Conservation (phyloP, 2,329 filamentous ascomycete genomes). For the Lasiodiplodia theobromae region DNA sequence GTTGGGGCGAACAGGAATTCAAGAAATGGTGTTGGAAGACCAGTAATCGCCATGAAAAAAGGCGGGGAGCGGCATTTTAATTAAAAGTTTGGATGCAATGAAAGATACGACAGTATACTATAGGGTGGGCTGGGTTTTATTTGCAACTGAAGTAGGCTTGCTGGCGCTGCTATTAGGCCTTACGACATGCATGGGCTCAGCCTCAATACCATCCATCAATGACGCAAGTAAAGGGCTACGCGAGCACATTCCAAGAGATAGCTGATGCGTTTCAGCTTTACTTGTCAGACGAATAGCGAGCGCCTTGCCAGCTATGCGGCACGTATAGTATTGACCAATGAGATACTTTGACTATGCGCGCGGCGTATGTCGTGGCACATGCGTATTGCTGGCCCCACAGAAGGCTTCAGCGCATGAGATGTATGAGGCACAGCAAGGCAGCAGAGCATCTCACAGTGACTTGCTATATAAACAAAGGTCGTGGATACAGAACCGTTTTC, state of each 20-base stretch:
- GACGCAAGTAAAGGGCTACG: background rate
- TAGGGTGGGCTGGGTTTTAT: too few species aligned
- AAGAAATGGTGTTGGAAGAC: slow-evolving; percentile 1
- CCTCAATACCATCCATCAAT: background rate
- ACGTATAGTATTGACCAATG: background rate
- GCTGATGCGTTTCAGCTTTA: background rate
- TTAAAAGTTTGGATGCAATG: background rate
- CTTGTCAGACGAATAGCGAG: background rate
- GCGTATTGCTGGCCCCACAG: slow-evolving; percentile 1
- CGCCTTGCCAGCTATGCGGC: background rate
- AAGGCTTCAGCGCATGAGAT: background rate
- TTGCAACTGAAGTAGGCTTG: too few species aligned
- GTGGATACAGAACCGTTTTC: background rate
- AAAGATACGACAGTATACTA: background rate
- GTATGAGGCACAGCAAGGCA: slow-evolving; percentile 20
- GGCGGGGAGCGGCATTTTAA: too few species aligned
- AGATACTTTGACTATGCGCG: background rate
- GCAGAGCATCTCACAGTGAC: background rate
- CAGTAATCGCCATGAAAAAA: background rate
- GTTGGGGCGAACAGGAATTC: background rate
- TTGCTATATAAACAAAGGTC: background rate
- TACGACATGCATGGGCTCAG: background rate
- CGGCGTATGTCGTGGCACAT: slow-evolving; percentile 10
- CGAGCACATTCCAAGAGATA: background rate
- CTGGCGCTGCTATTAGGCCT: background rate